These are phyloP conservation scores for Coemansia sp. DNA, from an alignment of 192 early-diverging fungal genomes.

Conservation along the genomic window DNA sequence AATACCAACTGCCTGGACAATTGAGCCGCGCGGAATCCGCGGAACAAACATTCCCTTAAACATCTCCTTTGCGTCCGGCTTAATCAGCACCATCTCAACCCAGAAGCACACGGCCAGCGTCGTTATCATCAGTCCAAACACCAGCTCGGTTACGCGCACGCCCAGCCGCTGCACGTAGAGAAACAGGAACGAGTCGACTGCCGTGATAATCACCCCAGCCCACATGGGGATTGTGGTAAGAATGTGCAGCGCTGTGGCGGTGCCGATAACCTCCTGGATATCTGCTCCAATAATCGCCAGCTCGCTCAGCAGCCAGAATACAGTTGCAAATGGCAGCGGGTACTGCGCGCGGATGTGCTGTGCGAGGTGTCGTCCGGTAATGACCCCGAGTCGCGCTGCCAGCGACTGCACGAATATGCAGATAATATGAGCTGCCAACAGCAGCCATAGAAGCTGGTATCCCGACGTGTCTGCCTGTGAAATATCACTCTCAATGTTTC, in stretches of 20 bases:
- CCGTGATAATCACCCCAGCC: conserved; percentile 78
- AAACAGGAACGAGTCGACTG: conserved; percentile 79
- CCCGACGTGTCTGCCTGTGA: conserved; percentile 65
- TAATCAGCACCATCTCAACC: conserved; percentile 65
- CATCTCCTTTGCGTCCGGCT: conserved; percentile 56
- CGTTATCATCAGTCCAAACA: conserved; percentile 72
- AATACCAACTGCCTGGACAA: conserved; percentile 68
- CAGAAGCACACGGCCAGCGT: conserved; percentile 76
- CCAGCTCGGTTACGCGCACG: conserved; percentile 69
- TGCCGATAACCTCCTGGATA: conserved; percentile 83
- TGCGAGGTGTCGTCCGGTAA: conserved; percentile 66
- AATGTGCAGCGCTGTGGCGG: conserved; percentile 83
- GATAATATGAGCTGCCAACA: conserved; percentile 62
- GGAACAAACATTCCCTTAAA: conserved; percentile 63
- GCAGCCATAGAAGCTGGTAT: conserved; percentile 64
- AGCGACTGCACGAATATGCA: conserved; percentile 66
- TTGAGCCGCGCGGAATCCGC: conserved; percentile 57
- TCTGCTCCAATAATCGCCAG: conserved; percentile 72
- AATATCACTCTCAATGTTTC: conserved; percentile 72
- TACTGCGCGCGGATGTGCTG: conserved; percentile 59
- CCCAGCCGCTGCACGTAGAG: conserved; percentile 67
- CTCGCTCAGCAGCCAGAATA: conserved; percentile 64
- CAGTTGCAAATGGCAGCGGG: conserved; percentile 42
- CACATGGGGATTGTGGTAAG: conserved; percentile 69
- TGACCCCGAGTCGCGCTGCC: conserved; percentile 64